A percentile compares a stretch with the other conserved stretches of the same genome.
Conservation (phyloP, 257 asterid genomes). For the Ophiorrhiza pumila region DNA sequence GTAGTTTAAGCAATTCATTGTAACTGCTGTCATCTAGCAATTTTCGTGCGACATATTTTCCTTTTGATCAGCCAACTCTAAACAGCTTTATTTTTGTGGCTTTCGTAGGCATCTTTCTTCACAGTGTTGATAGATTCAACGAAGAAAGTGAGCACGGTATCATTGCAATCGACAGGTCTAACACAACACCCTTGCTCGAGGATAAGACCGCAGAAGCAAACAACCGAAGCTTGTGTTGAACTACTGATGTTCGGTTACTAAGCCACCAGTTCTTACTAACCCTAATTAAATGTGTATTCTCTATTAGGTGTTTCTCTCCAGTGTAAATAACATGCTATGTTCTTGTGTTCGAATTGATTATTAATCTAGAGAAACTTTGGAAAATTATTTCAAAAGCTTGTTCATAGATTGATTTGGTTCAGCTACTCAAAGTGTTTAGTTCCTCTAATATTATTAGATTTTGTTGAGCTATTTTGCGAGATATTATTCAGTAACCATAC, state of each 20-base stretch:
- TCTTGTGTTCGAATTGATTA: neutral
- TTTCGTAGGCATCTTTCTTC: constrained; percentile 65
- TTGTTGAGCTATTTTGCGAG: no score
- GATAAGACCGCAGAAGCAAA: constrained; percentile 34
- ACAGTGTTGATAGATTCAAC: constrained; percentile 61
- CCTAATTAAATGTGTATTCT: constrained; percentile 14
- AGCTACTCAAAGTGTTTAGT: no score
- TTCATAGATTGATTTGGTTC: no score
- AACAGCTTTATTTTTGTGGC: neutral
- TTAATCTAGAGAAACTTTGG: neutral
- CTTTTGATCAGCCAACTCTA: neutral
- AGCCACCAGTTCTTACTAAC: neutral
- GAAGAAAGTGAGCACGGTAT: constrained; percentile 52
- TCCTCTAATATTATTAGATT: no score
- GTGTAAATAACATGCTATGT: constrained; percentile 4
- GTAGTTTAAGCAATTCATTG: no score
- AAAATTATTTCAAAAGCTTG: neutral
- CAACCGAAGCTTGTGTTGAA: constrained; percentile 22
- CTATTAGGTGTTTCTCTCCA: neutral
- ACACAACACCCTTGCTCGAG: constrained; percentile 61
- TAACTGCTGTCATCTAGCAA: neutral
- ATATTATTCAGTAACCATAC: no score
- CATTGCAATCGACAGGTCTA: constrained; percentile 35
- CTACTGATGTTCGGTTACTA: neutral
- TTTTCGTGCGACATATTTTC: neutral